phyloP scores from a whole-genome alignment of 305 asterid genomes.

The Solanum aculeatissimum region DNA sequence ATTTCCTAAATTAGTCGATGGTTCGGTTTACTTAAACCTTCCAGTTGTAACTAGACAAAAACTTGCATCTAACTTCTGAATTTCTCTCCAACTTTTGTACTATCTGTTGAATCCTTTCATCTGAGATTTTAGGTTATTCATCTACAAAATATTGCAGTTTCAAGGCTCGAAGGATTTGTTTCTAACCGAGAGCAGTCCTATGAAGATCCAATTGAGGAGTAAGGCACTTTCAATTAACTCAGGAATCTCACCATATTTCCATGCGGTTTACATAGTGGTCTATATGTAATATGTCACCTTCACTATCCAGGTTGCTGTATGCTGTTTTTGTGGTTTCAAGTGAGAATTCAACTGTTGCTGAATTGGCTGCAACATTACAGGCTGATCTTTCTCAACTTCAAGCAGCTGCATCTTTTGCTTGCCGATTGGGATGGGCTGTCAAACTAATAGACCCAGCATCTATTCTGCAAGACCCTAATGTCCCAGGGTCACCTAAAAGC shows the following conservation, averaged over 20 bases:
- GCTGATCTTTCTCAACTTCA: constrained; percentile 96
- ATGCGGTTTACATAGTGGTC: background rate
- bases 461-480: constrained; percentile 74
- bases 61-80: background rate
- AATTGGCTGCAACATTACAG: constrained; percentile 86
- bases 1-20: background rate
- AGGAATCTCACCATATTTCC: constrained; percentile 7
- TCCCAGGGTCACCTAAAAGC: constrained; percentile 58
- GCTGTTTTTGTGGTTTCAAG: constrained; percentile 98
- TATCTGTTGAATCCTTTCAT: background rate
- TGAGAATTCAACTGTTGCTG: constrained; percentile 97
- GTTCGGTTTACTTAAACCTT: background rate
- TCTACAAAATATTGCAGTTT: constrained; percentile 54
- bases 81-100: background rate
- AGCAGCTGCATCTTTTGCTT: constrained; percentile 99
- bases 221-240: constrained; percentile 21
- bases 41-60: background rate
- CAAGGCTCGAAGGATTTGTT: constrained; percentile 99
- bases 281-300: constrained; percentile 14
- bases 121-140: constrained; percentile 5
- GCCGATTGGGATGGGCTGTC: constrained; percentile 98
- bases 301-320: constrained; percentile 80
- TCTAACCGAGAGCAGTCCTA: constrained; percentile 97
- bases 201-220: constrained; percentile 99
- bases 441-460: constrained; percentile 91